Percentiles rank a stretch among this genome's conserved stretches.
These are phyloP conservation scores for Amesomyces nigricolor DNA, from an alignment of 2,329 filamentous ascomycete species.

Conservation along the genomic window DNA sequence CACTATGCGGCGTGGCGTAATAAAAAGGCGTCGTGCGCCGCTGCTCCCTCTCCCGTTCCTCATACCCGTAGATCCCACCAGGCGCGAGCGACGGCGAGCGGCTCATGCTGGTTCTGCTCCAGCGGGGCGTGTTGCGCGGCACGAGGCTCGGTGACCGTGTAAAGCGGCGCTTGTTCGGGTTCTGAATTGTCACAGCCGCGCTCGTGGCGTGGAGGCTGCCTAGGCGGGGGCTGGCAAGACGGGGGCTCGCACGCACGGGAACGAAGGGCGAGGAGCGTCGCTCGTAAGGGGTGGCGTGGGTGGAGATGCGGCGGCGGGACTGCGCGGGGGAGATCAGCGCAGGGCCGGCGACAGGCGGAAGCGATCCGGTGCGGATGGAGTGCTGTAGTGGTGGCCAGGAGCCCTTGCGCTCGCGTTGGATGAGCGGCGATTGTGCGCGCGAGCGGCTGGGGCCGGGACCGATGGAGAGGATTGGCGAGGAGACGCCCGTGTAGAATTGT, in stretches of 20 bases:
- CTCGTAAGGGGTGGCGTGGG: constrained; percentile 34
- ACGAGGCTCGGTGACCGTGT: constrained; percentile 52
- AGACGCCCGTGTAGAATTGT: constrained; percentile 33
- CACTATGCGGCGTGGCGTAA: constrained; percentile 72
- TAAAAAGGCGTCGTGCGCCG: constrained; percentile 54
- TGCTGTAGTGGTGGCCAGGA: constrained; percentile 38
- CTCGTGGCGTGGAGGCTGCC: constrained; percentile 35
- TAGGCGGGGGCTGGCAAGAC: constrained; percentile 19
- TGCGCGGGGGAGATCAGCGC: constrained; percentile 37
- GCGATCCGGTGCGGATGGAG: constrained; percentile 46
- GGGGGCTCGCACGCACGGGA: constrained; percentile 28
- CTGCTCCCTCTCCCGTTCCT: constrained; percentile 29
- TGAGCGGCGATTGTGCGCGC: constrained; percentile 38
- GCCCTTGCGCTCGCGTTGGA: constrained; percentile 35
- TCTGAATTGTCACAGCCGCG: constrained; percentile 14
- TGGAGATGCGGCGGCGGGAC: constrained; percentile 42
- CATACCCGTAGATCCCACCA: constrained; percentile 37
- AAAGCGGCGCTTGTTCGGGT: constrained; percentile 35
- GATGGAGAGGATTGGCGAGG: constrained; percentile 34
- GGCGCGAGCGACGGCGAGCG: constrained; percentile 32
- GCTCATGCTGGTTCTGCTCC: constrained; percentile 38
- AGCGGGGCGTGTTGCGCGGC: constrained; percentile 49
- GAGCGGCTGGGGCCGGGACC: constrained; percentile 30
- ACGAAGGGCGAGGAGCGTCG: constrained; percentile 37
- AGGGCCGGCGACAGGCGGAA: constrained; percentile 39